Percentiles rank a stretch among this genome's conserved stretches.
These are phyloP conservation scores for Xylaria curta DNA, from an alignment of 495 filamentous ascomycete genomes.

Conservation along the genomic window DNA sequence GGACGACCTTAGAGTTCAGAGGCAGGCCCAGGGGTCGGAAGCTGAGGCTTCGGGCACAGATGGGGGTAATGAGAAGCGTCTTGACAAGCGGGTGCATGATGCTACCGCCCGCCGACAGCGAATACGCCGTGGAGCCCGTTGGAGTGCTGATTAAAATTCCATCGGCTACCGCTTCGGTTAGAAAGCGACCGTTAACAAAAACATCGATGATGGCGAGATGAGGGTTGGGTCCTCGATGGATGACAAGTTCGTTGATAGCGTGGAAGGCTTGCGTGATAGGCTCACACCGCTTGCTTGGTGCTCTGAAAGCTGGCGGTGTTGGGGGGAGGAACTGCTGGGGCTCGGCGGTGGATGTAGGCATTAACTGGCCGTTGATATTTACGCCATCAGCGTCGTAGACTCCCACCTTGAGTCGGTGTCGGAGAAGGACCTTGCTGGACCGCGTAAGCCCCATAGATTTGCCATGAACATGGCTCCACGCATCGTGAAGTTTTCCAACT, in stretches of 20 bases:
- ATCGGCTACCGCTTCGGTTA: constrained; percentile 93
- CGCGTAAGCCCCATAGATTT: constrained; percentile 80
- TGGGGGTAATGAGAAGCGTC: constrained; percentile 86
- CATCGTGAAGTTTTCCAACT: constrained; percentile 23
- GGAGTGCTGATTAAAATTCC: constrained; percentile 94
- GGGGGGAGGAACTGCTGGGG: constrained; percentile 46
- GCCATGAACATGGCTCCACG: constrained; percentile 75
- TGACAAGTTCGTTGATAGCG: constrained; percentile 93
- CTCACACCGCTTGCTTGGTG: constrained; percentile 26
- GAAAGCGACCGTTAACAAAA: constrained; percentile 79
- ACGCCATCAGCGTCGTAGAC: constrained; percentile 71
- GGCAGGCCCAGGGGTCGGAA: constrained; percentile 93
- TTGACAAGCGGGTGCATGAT: constrained; percentile 94
- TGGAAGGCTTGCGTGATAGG: constrained; percentile 63
- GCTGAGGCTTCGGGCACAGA: constrained; percentile 88
- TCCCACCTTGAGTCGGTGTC: constrained; percentile 83
- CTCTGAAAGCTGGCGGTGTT: constrained; percentile 14
- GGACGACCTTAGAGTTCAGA: constrained; percentile 79
- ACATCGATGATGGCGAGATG: constrained; percentile 92
- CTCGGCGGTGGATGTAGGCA: constrained; percentile 52
- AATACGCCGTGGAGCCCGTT: constrained; percentile 94
- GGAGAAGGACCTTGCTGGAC: constrained; percentile 78
- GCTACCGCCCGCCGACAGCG: constrained; percentile 86
- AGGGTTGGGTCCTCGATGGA: constrained; percentile 87
- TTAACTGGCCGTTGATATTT: constrained; percentile 55